phyloP scores from a whole-genome alignment of 2,329 filamentous ascomycete species.

The Chaetomium sp. region DNA sequence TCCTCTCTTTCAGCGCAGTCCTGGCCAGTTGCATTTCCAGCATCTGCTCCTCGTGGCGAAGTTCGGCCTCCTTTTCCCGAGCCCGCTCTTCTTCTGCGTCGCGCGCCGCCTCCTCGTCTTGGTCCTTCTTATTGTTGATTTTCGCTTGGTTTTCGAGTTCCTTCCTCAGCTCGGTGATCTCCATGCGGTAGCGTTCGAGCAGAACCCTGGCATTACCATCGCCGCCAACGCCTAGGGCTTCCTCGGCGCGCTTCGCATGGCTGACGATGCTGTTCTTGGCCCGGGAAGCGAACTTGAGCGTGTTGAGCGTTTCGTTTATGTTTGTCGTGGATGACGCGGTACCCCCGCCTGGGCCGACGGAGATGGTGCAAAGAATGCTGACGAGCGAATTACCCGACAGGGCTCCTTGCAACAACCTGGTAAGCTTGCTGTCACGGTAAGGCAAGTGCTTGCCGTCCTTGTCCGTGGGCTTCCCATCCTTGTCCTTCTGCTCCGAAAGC shows the following conservation, averaged over 20 bases:
- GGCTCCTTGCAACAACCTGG: slow-evolving; percentile 85
- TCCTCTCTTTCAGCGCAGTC: slow-evolving; percentile 93
- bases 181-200: slow-evolving; percentile 89
- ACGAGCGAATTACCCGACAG: slow-evolving; percentile 92
- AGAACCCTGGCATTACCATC: slow-evolving; percentile 86
- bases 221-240: slow-evolving; percentile 77
- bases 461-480: slow-evolving; percentile 69
- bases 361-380: slow-evolving; percentile 95
- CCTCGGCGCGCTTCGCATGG: slow-evolving; percentile 92
- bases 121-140: slow-evolving; percentile 61
- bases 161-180: slow-evolving; percentile 78
- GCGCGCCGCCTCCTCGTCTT: slow-evolving; percentile 63
- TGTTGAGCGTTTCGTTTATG: slow-evolving; percentile 88
- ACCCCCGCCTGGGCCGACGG: slow-evolving; percentile 77
- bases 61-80: slow-evolving; percentile 76
- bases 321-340: slow-evolving; percentile 72
- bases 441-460: slow-evolving; percentile 91
- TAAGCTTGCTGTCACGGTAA: slow-evolving; percentile 97
- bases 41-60: slow-evolving; percentile 94
- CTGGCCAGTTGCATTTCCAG: slow-evolving; percentile 97
- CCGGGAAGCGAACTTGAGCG: slow-evolving; percentile 91
- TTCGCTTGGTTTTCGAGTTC: slow-evolving; percentile 85
- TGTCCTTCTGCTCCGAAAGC: slow-evolving; percentile 87
- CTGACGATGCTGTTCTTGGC: slow-evolving; percentile 98
- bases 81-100: slow-evolving; percentile 72